Percentiles rank a stretch among this genome's conserved stretches.
Evolutionary conservation across 257 asterid species (phyloP).

Genomic region (Nicotiana noctiflora): DNA sequence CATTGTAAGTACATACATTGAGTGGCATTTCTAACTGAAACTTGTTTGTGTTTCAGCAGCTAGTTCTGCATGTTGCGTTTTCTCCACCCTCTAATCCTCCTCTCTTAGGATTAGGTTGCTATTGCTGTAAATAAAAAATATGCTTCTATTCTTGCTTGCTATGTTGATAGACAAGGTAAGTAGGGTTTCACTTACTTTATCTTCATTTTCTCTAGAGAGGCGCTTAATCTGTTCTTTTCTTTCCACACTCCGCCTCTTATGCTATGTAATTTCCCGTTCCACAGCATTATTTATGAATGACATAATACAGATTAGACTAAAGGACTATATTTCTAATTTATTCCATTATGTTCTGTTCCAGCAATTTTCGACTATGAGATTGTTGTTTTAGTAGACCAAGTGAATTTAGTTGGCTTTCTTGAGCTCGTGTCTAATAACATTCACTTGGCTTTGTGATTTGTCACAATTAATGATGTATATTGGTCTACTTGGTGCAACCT

Average conservation of each 20-base stretch:
- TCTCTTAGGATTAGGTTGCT: background rate
- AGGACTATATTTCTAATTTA: background rate
- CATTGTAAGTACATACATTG: conserved; percentile 54
- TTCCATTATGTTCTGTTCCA: background rate
- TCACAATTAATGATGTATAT: background rate
- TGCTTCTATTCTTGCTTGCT: background rate
- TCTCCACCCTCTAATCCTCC: background rate
- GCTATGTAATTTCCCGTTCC: background rate
- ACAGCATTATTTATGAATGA: background rate
- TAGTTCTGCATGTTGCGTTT: background rate
- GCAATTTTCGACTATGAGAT: background rate
- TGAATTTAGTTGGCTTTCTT: background rate
- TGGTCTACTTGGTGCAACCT: background rate
- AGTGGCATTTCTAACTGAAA: background rate
- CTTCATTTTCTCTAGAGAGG: background rate
- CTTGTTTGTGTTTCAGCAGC: background rate
- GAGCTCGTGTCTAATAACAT: background rate
- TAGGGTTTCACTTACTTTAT: background rate
- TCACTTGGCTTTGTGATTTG: background rate
- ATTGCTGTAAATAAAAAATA: background rate
- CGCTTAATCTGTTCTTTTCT: background rate
- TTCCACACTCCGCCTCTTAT: background rate
- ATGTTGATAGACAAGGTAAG: background rate
- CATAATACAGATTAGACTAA: background rate
- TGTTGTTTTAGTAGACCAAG: background rate